phyloP scores from a whole-genome alignment of 73 alveolate species.

The Stentor coeruleus region DNA sequence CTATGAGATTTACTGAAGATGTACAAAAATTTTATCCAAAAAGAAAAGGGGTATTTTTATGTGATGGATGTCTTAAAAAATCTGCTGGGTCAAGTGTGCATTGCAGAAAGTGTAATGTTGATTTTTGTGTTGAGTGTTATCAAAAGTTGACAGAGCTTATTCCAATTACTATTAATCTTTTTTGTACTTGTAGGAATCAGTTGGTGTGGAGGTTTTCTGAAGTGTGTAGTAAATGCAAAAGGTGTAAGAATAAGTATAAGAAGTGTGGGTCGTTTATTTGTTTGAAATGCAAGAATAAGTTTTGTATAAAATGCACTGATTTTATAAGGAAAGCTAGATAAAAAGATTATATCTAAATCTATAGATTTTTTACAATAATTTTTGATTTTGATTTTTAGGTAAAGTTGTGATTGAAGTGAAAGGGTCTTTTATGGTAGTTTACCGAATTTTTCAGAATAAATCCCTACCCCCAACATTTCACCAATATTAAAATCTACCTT shows the following conservation, averaged over 20 bases:
- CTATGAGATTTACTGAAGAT: neutral
- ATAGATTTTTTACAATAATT: too few species aligned
- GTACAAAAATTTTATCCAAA: neutral
- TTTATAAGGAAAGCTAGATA: too few species aligned
- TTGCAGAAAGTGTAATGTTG: neutral
- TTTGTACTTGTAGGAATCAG: neutral
- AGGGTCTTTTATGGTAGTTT: too few species aligned
- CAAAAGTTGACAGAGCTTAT: neutral
- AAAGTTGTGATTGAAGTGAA: too few species aligned
- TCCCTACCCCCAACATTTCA: too few species aligned
- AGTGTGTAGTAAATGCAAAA: neutral
- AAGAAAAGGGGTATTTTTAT: neutral
- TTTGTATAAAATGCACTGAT: neutral
- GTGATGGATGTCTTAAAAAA: neutral
- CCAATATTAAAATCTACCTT: too few species aligned
- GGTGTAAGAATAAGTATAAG: neutral
- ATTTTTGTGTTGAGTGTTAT: neutral
- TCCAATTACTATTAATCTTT: too few species aligned
- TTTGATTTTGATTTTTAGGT: too few species aligned
- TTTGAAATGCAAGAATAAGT: neutral
- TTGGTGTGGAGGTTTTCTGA: neutral
- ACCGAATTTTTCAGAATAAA: too few species aligned
- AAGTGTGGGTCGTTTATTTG: neutral
- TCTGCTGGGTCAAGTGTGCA: neutral
- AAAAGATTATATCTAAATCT: too few species aligned